A percentile compares a stretch with the other conserved stretches of the same genome.
These are phyloP conservation scores for Aspergillus fumigatiaffinis DNA, from an alignment of 2,329 filamentous ascomycete species.

Conservation along the genomic window DNA sequence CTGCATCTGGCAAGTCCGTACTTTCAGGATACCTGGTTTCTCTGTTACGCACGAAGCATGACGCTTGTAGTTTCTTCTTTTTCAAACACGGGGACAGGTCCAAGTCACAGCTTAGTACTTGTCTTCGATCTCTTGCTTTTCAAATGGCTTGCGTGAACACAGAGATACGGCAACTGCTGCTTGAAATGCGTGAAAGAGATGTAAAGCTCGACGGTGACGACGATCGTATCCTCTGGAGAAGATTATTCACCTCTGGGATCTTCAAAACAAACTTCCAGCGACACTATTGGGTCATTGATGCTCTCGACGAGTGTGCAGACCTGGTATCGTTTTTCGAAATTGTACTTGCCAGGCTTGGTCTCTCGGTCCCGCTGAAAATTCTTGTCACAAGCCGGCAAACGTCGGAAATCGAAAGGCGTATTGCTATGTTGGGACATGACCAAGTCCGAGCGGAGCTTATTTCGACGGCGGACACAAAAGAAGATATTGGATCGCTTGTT, in stretches of 20 bases:
- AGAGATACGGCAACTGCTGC: neutral
- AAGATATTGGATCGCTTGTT: neutral
- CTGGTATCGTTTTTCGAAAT: neutral
- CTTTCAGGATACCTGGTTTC: slow-evolving; percentile 26
- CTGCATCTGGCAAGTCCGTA: slow-evolving; percentile 32
- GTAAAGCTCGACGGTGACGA: neutral
- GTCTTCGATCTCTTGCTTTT: slow-evolving; percentile 29
- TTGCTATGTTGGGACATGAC: neutral
- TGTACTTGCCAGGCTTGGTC: neutral
- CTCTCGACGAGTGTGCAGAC: neutral
- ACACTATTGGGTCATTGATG: neutral
- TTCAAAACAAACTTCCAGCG: neutral
- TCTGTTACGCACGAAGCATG: slow-evolving; percentile 11
- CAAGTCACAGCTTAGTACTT: slow-evolving; percentile 21
- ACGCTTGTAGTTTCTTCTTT: slow-evolving; percentile 31
- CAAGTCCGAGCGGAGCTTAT: neutral
- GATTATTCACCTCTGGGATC: neutral
- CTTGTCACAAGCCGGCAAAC: neutral
- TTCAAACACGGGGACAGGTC: slow-evolving; percentile 29
- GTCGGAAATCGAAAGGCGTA: neutral
- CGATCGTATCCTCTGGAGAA: neutral
- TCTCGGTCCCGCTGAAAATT: neutral
- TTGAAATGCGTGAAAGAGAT: neutral
- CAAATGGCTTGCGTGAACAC: slow-evolving; percentile 27
- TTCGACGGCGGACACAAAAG: neutral